Percentiles rank a stretch among this genome's conserved stretches.
Evolutionary conservation across 2,329 filamentous ascomycete species (phyloP).

Genomic region (Colletotrichum tofieldiae): DNA sequence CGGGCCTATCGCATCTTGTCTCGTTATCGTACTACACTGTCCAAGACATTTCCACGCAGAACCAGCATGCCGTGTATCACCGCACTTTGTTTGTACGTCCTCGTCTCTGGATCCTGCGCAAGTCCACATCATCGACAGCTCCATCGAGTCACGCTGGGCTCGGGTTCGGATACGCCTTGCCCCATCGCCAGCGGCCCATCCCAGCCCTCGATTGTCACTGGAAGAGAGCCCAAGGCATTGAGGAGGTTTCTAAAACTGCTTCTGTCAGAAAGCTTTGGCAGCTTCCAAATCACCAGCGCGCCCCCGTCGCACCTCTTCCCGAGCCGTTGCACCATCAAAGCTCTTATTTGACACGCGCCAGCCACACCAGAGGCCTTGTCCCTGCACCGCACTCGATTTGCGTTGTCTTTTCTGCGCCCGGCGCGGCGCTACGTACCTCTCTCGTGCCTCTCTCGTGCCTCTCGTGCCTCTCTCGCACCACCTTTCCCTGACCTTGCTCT

Average conservation of each 20-base stretch:
- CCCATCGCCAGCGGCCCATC: slow-evolving; percentile 4
- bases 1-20: slow-evolving; percentile 1
- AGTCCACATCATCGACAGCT: not conserved
- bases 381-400: slow-evolving; percentile 24
- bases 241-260: slow-evolving; percentile 41
- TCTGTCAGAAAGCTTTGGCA: slow-evolving; percentile 43
- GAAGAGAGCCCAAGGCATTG: not conserved
- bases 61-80: not conserved
- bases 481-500: not conserved
- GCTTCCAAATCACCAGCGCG: slow-evolving; percentile 41
- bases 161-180: slow-evolving; percentile 13
- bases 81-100: not conserved
- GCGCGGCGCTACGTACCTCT: not conserved
- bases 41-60: not conserved
- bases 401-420: not conserved
- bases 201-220: slow-evolving; percentile 3
- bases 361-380: slow-evolving; percentile 24
- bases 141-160: slow-evolving; percentile 18
- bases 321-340: slow-evolving; percentile 38
- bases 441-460: not conserved
- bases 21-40: not conserved
- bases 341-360: slow-evolving; percentile 37
- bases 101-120: not conserved
- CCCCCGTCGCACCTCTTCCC: slow-evolving; percentile 24
- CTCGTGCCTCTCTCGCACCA: not conserved